phyloP scores from a whole-genome alignment of 345 rosid genomes.

The Bretschneidera sinensis region DNA sequence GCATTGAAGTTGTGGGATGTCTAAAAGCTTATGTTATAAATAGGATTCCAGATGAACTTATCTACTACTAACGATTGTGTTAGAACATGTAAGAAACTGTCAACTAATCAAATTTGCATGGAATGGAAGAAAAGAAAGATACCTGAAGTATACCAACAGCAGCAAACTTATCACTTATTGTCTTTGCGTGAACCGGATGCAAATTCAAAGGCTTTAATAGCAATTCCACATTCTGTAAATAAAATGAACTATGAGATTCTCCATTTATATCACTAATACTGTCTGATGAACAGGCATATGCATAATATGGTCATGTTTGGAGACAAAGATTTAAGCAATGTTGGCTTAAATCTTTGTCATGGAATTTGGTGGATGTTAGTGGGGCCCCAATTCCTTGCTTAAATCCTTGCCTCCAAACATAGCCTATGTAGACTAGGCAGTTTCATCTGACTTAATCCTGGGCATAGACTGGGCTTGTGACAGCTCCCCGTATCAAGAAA shows the following conservation, averaged over 20 bases:
- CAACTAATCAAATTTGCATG: constrained; percentile 7
- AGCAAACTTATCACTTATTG: constrained; percentile 73
- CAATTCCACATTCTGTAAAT: constrained; percentile 53
- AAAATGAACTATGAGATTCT: constrained; percentile 15
- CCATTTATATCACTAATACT: neutral
- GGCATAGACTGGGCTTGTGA: neutral
- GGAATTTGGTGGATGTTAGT: too few relatives aligned
- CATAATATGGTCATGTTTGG: neutral
- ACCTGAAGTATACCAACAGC: constrained; percentile 96
- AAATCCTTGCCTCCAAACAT: too few relatives aligned
- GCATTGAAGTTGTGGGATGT: neutral
- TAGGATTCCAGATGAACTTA: neutral
- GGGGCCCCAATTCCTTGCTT: too few relatives aligned
- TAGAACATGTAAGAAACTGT: neutral
- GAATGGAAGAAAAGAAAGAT: constrained; percentile 10
- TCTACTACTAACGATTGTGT: neutral
- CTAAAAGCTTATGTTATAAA: too few relatives aligned
- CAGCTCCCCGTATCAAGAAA: neutral
- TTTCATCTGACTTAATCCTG: constrained; percentile 2
- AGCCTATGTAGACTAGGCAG: neutral
- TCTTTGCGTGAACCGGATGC: constrained; percentile 55
- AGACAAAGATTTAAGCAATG: too few relatives aligned
- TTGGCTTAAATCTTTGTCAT: too few relatives aligned
- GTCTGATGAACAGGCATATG: neutral
- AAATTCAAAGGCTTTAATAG: constrained; percentile 54